phyloP scores from a whole-genome alignment of 495 filamentous ascomycete genomes.

The Lophiostoma macrostomum region DNA sequence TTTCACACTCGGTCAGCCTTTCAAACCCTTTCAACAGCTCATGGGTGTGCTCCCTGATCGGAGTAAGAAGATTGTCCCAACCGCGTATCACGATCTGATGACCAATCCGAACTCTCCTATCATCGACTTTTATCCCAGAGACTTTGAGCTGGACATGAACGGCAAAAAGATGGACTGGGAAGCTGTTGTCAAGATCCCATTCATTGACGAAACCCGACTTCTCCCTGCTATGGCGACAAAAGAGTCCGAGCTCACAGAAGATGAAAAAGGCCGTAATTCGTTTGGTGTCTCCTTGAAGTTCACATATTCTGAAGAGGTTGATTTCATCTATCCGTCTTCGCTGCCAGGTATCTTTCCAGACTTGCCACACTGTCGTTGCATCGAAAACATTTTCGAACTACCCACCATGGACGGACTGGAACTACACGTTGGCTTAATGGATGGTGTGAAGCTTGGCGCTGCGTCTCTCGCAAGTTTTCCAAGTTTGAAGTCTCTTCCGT shows the following conservation, averaged over 20 bases:
- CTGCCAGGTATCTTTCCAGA: slow-evolving; percentile 90
- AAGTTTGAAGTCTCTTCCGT: slow-evolving; percentile 76
- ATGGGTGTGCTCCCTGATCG: slow-evolving; percentile 98
- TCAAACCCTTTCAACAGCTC: slow-evolving; percentile 90
- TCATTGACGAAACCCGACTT: slow-evolving; percentile 88
- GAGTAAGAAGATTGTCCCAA: slow-evolving; percentile 92
- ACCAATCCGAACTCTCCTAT: slow-evolving; percentile 87
- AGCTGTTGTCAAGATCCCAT: slow-evolving; percentile 97
- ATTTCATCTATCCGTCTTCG: slow-evolving; percentile 80
- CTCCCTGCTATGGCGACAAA: slow-evolving; percentile 80
- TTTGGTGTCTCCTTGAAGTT: slow-evolving; percentile 94
- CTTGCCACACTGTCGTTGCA: slow-evolving; percentile 78
- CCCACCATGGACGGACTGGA: slow-evolving; percentile 89
- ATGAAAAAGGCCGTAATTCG: slow-evolving; percentile 76
- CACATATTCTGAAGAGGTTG: slow-evolving; percentile 70
- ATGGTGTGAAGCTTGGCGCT: slow-evolving; percentile 79
- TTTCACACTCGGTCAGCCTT: slow-evolving; percentile 90
- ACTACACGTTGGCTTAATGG: slow-evolving; percentile 76
- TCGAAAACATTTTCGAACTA: slow-evolving; percentile 92
- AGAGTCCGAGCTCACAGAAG: slow-evolving; percentile 69
- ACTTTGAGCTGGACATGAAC: slow-evolving; percentile 98
- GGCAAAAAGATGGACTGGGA: slow-evolving; percentile 99
- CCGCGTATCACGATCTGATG: slow-evolving; percentile 88
- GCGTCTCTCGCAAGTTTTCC: slow-evolving; percentile 90
- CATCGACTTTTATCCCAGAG: slow-evolving; percentile 95